These are phyloP conservation scores for Wickerhamiella qilinensis DNA, from an alignment of 805 yeast species.

Conservation along the genomic window DNA sequence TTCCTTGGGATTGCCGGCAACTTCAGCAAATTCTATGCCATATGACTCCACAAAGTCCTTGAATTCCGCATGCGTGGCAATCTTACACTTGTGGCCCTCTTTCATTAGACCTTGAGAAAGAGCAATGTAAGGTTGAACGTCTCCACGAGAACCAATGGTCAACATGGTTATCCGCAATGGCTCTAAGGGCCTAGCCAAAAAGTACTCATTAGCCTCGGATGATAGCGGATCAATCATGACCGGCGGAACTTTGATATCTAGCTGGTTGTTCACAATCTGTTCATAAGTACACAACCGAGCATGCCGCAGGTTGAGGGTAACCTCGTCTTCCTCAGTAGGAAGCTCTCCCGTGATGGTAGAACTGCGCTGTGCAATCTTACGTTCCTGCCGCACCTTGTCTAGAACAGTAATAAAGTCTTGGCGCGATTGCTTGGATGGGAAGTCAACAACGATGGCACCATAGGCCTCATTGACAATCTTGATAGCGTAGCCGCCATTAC, in stretches of 20 bases:
- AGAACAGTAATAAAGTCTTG: background rate
- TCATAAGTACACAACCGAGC: conserved; percentile 15
- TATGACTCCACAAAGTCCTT: conserved; percentile 52
- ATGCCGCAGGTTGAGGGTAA: conserved; percentile 7
- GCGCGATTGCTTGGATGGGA: conserved; percentile 17
- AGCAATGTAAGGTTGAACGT: conserved; percentile 91
- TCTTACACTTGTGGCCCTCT: conserved; percentile 75
- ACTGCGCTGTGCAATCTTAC: background rate
- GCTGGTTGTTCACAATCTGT: conserved; percentile 5
- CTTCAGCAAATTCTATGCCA: conserved; percentile 50
- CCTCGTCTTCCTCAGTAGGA: conserved; percentile 1
- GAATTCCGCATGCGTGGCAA: conserved; percentile 78
- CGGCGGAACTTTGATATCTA: conserved; percentile 13
- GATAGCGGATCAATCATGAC: conserved; percentile 13
- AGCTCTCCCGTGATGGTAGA: conserved; percentile 1
- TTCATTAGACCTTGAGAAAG: conserved; percentile 58
- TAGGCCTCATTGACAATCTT: conserved; percentile 55
- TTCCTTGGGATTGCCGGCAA: conserved; percentile 90
- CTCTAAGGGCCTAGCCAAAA: conserved; percentile 34
- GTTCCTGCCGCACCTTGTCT: background rate
- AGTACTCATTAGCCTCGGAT: conserved; percentile 8
- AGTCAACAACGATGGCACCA: conserved; percentile 65
- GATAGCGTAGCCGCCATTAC: conserved; percentile 42
- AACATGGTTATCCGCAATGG: conserved; percentile 47
- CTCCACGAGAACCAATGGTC: conserved; percentile 93